Evolutionary conservation across 2,329 filamentous ascomycete genomes (phyloP), one percentile per base, ranked within the genome.

Genomic region (Mycosphaerelloides madeirae): DNA sequence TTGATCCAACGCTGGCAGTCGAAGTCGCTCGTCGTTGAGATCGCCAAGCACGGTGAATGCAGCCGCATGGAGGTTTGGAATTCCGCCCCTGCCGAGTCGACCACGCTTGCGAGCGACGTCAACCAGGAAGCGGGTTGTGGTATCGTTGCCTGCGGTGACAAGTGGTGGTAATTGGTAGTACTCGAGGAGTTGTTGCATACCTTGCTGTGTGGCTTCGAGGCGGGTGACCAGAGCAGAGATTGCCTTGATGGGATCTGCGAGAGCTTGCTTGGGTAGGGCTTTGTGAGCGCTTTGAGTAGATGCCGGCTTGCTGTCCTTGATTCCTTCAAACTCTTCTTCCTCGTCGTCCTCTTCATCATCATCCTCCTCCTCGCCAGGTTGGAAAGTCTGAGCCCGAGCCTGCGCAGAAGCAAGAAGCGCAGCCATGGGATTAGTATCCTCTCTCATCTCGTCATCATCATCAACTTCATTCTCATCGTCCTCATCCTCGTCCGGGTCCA

Each of bases 1-100:
- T 48, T 25, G 62, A 59, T 35, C 65, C 62, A 50, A 67, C 63
- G 34, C 68, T 65, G 33, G 65, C 59, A 51, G 54, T 44, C 34
- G 64, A 62, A 98, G 94, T 41, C 93, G 81, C 19, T 90, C 91
- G 65, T 97, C 91, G 56, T 93, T 80, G 87, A 93, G 95, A 72
- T 98, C 93, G n/a, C 83, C 93, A 46, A 98, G 81, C 44, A 98
- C 90, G 1, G 87, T 85, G 78, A 93, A 91, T 52, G 91, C 93
- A 6, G 93, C 91, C 42, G 85, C 83, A 55, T 81, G 76, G 47
- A 97, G 68, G 67, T 97, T 98, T 33, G 93, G 93, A 13, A 97
- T 78, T 50, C 93, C 93, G 15, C 91, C 90, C 56, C 85, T 84
- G 39, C 91, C 88, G 13, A 98, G 75, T 45, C 93, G 77, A 41